Percentiles rank a stretch among this genome's conserved stretches.
Evolutionary conservation across 352 stramenopile genomes (phyloP).

Genomic region (Pythium graminicola): DNA sequence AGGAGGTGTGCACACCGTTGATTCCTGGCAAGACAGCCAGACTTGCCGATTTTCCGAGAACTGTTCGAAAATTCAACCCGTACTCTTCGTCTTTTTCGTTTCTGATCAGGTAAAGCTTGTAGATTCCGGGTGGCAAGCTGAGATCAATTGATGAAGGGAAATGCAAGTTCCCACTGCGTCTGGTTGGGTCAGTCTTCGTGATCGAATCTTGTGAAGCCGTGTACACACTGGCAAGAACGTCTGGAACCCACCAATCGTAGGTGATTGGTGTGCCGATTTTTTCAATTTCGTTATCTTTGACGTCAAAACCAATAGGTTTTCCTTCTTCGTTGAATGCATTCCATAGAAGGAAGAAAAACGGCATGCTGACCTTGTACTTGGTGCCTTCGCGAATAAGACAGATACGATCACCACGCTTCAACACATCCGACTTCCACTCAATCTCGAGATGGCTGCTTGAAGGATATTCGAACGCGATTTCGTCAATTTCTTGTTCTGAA

Average conservation of each 20-base stretch:
- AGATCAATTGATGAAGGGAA: constrained; percentile 38
- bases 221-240: constrained; percentile 27
- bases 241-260: constrained; percentile 40
- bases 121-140: constrained; percentile 38
- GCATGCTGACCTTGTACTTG: constrained; percentile 33
- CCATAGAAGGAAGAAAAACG: constrained; percentile 43
- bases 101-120: constrained; percentile 40
- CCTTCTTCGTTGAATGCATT: constrained; percentile 10
- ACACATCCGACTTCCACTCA: constrained; percentile 26
- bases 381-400: constrained; percentile 38
- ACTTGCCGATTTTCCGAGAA: constrained; percentile 24
- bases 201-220: constrained; percentile 15
- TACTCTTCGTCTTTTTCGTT: constrained; percentile 26
- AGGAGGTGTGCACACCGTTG: constrained; percentile 50
- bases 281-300: neutral
- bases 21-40: constrained; percentile 37
- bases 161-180: constrained; percentile 13
- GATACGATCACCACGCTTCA: constrained; percentile 31
- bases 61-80: constrained; percentile 25
- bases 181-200: constrained; percentile 20
- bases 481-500: constrained; percentile 15
- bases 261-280: neutral
- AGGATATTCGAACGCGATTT: constrained; percentile 34
- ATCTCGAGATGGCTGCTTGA: constrained; percentile 33
- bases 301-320: neutral